Percentiles rank a stretch among this genome's conserved stretches.
Conservation (phyloP, 2,329 filamentous ascomycete species). For the Ilyonectria destructans region DNA sequence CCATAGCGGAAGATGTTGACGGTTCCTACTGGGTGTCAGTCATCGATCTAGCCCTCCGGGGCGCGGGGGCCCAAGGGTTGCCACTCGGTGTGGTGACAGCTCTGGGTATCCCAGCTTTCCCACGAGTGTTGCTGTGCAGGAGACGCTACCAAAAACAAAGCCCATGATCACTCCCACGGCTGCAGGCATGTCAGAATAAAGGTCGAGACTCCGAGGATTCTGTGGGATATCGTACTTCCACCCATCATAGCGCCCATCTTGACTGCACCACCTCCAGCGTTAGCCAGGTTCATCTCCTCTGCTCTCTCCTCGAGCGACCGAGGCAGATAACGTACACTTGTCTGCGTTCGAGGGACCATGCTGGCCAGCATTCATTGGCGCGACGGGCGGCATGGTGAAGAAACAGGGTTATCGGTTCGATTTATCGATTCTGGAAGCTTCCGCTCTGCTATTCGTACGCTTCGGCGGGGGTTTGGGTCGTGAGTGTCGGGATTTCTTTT, state of each 20-base stretch:
- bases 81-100: conserved; percentile 4
- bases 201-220: conserved; percentile 1
- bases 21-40: conserved; percentile 73
- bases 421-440: background rate
- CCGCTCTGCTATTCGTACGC: background rate
- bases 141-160: conserved; percentile 89
- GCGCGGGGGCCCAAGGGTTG: conserved; percentile 13
- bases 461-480: background rate
- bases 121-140: conserved; percentile 10
- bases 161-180: conserved; percentile 97
- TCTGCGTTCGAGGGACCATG: conserved; percentile 69
- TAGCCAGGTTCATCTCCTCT: conserved; percentile 36
- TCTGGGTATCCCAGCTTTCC: conserved; percentile 11
- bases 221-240: conserved; percentile 80
- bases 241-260: conserved; percentile 99
- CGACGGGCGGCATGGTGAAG: conserved; percentile 60
- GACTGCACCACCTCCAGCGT: conserved; percentile 45
- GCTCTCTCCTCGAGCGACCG: conserved; percentile 11
- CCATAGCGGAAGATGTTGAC: conserved; percentile 97
- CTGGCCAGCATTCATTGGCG: conserved; percentile 58
- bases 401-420: background rate
- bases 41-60: background rate
- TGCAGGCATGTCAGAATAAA: conserved; percentile 61
- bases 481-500: conserved; percentile 18
- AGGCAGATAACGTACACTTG: conserved; percentile 61